Base-by-base conservation (phyloP, 106 monocot genomes). In the Dioscorea zingiberensis region DNA sequence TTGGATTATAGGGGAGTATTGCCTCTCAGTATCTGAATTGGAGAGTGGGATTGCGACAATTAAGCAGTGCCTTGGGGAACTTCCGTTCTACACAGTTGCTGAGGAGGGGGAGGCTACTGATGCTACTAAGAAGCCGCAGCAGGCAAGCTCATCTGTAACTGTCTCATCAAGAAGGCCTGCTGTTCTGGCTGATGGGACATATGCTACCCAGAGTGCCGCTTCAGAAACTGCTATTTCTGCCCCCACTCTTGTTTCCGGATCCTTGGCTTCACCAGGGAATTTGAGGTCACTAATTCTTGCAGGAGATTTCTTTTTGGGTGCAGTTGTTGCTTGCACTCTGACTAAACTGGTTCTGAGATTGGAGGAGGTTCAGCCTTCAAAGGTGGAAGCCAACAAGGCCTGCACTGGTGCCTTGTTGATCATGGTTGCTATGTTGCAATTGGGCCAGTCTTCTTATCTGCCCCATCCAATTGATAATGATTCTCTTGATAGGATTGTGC, bases 151-250 rank as follows among this genome's bases (percentile, higher is more conserved):
- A 13, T 64, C 83, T 6, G 77, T 66, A 11, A 85, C 81, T 48
- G 74, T 85, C 48, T 89, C 93, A 59, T 93, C 93, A 0, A 76
- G 88, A 62, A 80, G 83, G 55, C 93, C 93, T 6, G 83, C 86
- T 18, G 76, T 93, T 77, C 76, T 93, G 64, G 85, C 93, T 23
- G 93, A 93, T 74, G 93, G 93, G 21, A 93, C 93, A 9, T 93
- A 93, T 81, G 93, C 93, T n/a, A 94, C 93, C 18, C 93, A 94
- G 63, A 94, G 86, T 68, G 93, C 93, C 27, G 93, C 89, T 21
- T 86, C 86, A 26, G 89, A 94, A 64, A 83, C 81, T 19, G 75
- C 71, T 9, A 32, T 76, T 28, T 77, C 86, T 18, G 68, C 86
- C 66, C 85, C 89, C 1, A 66, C 78, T 25, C 56, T 84, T 70